phyloP scores from a whole-genome alignment of 2,329 filamentous ascomycete genomes.

The Neopestalotiopsis sp. region DNA sequence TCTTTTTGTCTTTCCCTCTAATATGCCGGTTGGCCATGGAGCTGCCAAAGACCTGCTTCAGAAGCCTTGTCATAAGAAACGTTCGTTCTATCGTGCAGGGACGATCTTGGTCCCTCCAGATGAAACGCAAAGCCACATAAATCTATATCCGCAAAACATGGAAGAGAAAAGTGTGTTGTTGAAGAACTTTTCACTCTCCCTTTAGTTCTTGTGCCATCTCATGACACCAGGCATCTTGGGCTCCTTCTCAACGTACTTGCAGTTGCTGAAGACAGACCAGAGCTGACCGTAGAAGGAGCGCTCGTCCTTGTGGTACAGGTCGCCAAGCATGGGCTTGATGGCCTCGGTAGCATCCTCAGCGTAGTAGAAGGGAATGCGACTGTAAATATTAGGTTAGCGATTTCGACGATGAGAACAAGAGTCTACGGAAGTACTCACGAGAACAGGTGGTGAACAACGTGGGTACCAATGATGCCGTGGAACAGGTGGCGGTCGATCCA shows the following conservation, averaged over 20 bases:
- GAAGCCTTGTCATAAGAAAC: background rate
- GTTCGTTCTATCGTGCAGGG: background rate
- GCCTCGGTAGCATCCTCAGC: slow-evolving; percentile 54
- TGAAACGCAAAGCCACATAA: background rate
- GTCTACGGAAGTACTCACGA: no score
- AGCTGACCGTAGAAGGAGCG: slow-evolving; percentile 37
- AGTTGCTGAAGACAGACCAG: slow-evolving; percentile 37
- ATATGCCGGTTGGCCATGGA: background rate
- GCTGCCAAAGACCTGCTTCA: background rate
- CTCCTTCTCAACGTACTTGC: slow-evolving; percentile 40
- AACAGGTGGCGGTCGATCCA: slow-evolving; percentile 69
- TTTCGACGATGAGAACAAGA: no score
- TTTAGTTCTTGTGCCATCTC: slow-evolving; percentile 26
- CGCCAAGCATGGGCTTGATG: slow-evolving; percentile 52
- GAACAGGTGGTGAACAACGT: slow-evolving; percentile 61
- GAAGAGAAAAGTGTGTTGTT: background rate
- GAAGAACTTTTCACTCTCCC: background rate
- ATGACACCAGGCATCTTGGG: slow-evolving; percentile 31
- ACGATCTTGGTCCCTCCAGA: background rate
- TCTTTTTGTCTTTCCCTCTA: background rate
- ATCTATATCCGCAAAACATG: background rate
- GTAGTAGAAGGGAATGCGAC: slow-evolving; percentile 57
- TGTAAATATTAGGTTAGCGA: slow-evolving; percentile 15
- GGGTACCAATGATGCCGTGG: slow-evolving; percentile 67
- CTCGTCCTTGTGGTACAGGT: slow-evolving; percentile 47